Evolutionary conservation across 2,329 filamentous ascomycete genomes (phyloP).

Genomic region (Neoascochyta sp.): DNA sequence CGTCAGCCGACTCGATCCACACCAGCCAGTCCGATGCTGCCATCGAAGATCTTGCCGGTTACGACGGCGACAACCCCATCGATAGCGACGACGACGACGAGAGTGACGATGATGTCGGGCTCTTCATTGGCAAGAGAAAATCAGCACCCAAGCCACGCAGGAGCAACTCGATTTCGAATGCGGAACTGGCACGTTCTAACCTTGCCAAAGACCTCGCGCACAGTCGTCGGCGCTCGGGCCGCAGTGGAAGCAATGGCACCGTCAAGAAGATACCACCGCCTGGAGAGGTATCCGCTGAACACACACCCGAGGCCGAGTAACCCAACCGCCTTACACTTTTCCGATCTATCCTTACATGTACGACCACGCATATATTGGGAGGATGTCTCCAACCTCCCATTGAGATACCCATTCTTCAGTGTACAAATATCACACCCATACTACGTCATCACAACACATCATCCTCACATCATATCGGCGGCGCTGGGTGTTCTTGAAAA

Average conservation of each 20-base stretch:
- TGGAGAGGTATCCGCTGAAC: slow-evolving; percentile 6
- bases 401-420: slow-evolving; percentile 8
- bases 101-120: slow-evolving; percentile 40
- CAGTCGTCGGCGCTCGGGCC: slow-evolving; percentile 39
- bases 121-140: slow-evolving; percentile 41
- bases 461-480: slow-evolving; percentile 4
- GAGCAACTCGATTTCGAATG: slow-evolving; percentile 39
- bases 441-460: not conserved
- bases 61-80: slow-evolving; percentile 40
- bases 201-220: slow-evolving; percentile 21
- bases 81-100: slow-evolving; percentile 43
- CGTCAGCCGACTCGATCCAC: slow-evolving; percentile 38
- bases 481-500: slow-evolving; percentile 5
- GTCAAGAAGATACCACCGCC: slow-evolving; percentile 46
- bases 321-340: not conserved
- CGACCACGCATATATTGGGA: slow-evolving; percentile 8
- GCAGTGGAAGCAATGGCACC: slow-evolving; percentile 50
- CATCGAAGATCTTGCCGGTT: slow-evolving; percentile 36
- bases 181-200: slow-evolving; percentile 32
- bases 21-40: slow-evolving; percentile 26
- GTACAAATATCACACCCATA: slow-evolving; percentile 8
- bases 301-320: slow-evolving; percentile 3
- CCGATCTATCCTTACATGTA: slow-evolving; percentile 2
- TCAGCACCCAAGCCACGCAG: slow-evolving; percentile 24
- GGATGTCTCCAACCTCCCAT: slow-evolving; percentile 2